These are phyloP conservation scores for Poa pratensis DNA, from an alignment of 176 grass and related monocot species.

Conservation along the genomic window DNA sequence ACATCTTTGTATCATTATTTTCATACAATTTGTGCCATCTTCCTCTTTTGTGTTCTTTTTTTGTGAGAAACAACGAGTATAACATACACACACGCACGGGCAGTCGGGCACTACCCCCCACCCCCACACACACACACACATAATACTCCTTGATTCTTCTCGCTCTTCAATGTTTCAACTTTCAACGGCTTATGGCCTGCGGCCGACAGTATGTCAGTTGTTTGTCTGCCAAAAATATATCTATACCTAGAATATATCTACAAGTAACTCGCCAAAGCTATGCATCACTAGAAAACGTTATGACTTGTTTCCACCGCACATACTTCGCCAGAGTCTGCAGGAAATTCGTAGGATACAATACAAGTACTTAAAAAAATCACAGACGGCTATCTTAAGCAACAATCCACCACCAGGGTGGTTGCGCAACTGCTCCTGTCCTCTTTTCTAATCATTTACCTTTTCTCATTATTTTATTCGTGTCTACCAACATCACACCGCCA, in stretches of 20 bases:
- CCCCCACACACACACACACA: background rate
- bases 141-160: background rate
- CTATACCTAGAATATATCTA: background rate
- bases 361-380: background rate
- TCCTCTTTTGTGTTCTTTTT: background rate
- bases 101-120: no score
- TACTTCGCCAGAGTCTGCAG: background rate
- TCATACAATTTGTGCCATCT: background rate
- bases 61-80: background rate
- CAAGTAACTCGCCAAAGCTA: background rate
- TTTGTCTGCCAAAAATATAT: background rate
- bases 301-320: background rate
- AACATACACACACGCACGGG: background rate
- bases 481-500: background rate
- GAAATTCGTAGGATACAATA: background rate
- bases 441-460: conserved; percentile 14
- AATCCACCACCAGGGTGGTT: background rate
- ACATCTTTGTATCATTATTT: background rate
- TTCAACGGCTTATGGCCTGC: background rate
- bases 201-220: background rate
- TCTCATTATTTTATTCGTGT: background rate
- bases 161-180: background rate
- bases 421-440: conserved; percentile 2
- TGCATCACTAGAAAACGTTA: background rate
- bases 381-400: conserved; percentile 11